These are phyloP conservation scores for Hymenoscyphus infarciens DNA, from an alignment of 2,329 filamentous ascomycete species.

Conservation along the genomic window DNA sequence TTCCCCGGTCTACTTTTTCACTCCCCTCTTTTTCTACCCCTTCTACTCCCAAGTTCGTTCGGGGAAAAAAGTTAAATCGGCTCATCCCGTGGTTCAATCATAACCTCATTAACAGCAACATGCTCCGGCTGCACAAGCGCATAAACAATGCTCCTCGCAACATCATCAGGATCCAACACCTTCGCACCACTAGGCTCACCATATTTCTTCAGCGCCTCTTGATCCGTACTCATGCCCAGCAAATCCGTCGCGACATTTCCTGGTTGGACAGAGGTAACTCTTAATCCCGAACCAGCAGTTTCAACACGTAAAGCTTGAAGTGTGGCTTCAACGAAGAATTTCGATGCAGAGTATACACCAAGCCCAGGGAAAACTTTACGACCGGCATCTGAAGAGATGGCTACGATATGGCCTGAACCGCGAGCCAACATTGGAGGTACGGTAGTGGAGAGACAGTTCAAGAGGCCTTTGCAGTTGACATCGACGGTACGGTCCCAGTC, in stretches of 20 bases:
- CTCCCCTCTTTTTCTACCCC: no score
- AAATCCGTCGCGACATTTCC: constrained; percentile 74
- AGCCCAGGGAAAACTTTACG: constrained; percentile 79
- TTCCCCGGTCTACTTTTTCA: not conserved
- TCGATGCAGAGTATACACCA: constrained; percentile 78
- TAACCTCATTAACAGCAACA: constrained; percentile 74
- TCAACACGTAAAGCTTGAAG: constrained; percentile 73
- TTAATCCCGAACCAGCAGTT: constrained; percentile 68
- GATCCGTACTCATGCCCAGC: constrained; percentile 69
- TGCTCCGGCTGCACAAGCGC: constrained; percentile 71
- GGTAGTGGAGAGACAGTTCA: constrained; percentile 66
- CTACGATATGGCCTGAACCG: constrained; percentile 68
- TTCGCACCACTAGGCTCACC: constrained; percentile 72
- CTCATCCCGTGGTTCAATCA: constrained; percentile 75
- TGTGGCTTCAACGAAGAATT: constrained; percentile 82
- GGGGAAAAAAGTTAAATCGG: constrained; percentile 51
- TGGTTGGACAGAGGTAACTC: constrained; percentile 73
- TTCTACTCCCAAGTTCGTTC: no score
- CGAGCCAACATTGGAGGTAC: constrained; percentile 70
- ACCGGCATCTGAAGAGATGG: constrained; percentile 78
- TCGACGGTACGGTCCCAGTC: constrained; percentile 82
- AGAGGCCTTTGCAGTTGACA: constrained; percentile 80
- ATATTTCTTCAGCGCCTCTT: constrained; percentile 74
- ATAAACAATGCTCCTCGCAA: constrained; percentile 69
- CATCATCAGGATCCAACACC: constrained; percentile 70